A percentile compares a stretch with the other conserved stretches of the same genome.
Evolutionary conservation across 73 alveolate genomes (phyloP).

Genomic region (Paramecium caudatum): DNA sequence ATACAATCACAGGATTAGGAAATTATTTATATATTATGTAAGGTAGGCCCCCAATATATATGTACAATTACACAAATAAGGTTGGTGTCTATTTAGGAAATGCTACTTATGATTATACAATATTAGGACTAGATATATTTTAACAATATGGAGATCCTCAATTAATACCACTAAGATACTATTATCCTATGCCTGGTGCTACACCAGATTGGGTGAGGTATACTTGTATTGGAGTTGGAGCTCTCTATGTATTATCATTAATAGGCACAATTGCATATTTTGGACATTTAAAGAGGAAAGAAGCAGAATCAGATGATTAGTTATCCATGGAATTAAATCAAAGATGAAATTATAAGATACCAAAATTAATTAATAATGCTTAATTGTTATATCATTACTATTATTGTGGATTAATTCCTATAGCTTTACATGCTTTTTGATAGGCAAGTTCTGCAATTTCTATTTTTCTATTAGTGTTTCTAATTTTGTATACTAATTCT

Average conservation of each 20-base stretch:
- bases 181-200: neutral
- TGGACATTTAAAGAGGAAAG: neutral
- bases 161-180: neutral
- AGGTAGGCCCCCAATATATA: neutral
- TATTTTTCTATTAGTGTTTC: constrained; percentile 70
- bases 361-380: neutral
- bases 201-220: constrained; percentile 15
- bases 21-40: neutral
- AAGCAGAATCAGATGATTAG: neutral
- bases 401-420: constrained; percentile 17
- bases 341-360: neutral
- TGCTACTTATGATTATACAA: neutral
- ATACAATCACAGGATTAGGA: neutral
- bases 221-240: constrained; percentile 41
- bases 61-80: neutral
- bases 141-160: neutral
- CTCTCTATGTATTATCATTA: neutral
- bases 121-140: neutral
- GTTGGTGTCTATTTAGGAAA: neutral
- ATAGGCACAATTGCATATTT: neutral
- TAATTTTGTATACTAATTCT: constrained; percentile 58
- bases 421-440: constrained; percentile 36
- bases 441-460: constrained; percentile 74
- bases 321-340: neutral
- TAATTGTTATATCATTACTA: neutral